Conservation (phyloP, 2,329 filamentous ascomycete species). For the Phaeoacremonium minimum region DNA sequence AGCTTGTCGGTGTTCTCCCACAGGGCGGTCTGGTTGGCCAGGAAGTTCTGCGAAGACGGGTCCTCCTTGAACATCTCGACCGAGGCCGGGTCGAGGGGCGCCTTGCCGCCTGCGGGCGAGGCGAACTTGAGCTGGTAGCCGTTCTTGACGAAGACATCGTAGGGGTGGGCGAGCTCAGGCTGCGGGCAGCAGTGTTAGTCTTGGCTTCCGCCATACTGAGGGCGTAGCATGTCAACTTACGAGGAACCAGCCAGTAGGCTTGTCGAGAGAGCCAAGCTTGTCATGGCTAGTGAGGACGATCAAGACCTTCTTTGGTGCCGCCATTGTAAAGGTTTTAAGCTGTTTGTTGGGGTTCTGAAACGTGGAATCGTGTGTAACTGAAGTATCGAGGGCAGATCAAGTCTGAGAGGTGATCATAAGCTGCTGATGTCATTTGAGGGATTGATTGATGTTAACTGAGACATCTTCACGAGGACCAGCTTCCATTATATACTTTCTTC, state of each 20-base stretch:
- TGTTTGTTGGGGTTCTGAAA: too few species aligned
- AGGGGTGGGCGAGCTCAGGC: slow-evolving; percentile 63
- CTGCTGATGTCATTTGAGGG: too few species aligned
- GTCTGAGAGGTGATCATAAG: too few species aligned
- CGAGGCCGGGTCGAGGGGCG: slow-evolving; percentile 57
- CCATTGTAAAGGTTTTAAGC: slow-evolving; percentile 22
- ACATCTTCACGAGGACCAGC: too few species aligned
- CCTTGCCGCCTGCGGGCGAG: slow-evolving; percentile 57
- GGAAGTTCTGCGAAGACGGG: slow-evolving; percentile 46
- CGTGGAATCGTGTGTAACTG: background rate
- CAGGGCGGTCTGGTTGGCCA: slow-evolving; percentile 48
- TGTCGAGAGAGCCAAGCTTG: slow-evolving; percentile 42
- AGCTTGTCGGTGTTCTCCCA: slow-evolving; percentile 63
- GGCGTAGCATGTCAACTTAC: slow-evolving; percentile 30
- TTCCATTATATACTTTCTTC: too few species aligned
- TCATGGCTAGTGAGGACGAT: slow-evolving; percentile 64
- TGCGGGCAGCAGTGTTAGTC: slow-evolving; percentile 17
- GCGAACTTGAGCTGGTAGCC: slow-evolving; percentile 53
- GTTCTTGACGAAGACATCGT: slow-evolving; percentile 47
- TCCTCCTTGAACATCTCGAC: slow-evolving; percentile 52
- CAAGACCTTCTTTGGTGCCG: slow-evolving; percentile 59
- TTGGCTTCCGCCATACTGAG: background rate
- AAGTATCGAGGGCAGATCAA: slow-evolving; percentile 2
- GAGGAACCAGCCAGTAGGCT: slow-evolving; percentile 68
- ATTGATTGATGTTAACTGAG: too few species aligned